Evolutionary conservation across 768 basidiomycete species (phyloP), one percentile per base, ranked within the genome.

Genomic region (Amylocystis lapponica): DNA sequence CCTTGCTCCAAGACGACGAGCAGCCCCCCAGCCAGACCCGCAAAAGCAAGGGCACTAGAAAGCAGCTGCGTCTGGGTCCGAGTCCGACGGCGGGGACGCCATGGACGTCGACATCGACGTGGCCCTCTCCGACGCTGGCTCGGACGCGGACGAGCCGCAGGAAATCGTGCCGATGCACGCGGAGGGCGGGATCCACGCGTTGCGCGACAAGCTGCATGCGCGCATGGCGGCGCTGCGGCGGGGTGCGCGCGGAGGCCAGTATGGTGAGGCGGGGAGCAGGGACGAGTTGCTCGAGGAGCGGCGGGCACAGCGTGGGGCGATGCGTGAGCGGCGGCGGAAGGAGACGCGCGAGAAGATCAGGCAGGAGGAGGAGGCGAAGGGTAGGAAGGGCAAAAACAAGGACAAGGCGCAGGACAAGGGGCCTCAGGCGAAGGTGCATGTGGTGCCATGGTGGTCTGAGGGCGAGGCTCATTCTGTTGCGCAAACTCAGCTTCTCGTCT

Each of bases 221-320:
- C 78, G 79, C 23, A 90, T 92, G 66, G 77, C 77, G 4, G 55
- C 70, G n/a, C 67, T 91, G n/a, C 76, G 83, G 36, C 67, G 50
- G 45, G 59, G 57, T 42, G 21, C 36, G 55, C 51, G 41, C 47
- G 39, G 16, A 55, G 55, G 10, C 57, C 55, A 21, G 62, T 34
- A 49, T 11, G 56, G 54, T 3, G 56, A 77, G 54, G 69, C 78
- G 9, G 75, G 71, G 5, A 82, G 83, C 56, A 81, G 76, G 57
- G 93, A 97, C 57, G 89, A 81, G 48, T 60, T 97, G 35, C 60
- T 97, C 39, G 86, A 91, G 56, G 86, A 91, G 62, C 71, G 86
- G 41, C 68, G 92, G 48, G 64, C 65, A 52, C 81, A 88, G 55
- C 70, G 91, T 4, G 93, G 84, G 0, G 79, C 83, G 26, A 72